Base-by-base conservation (phyloP, 2,329 filamentous ascomycete species). In the Pseudogymnoascus pannorum region DNA sequence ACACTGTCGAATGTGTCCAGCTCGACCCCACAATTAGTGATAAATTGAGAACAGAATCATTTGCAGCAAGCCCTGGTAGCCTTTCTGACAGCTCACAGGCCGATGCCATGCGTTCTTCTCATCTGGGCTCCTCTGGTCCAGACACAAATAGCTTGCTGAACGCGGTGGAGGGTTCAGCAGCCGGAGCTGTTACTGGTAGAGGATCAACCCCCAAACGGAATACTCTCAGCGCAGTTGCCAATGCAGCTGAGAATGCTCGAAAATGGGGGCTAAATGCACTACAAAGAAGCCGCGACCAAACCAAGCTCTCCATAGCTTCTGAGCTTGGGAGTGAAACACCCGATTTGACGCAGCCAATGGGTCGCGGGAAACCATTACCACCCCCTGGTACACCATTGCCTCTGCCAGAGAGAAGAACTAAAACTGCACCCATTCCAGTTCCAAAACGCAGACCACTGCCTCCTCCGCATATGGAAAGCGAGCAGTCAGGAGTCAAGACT, bases 341-440 rank as follows among this genome's bases (percentile, higher is more conserved):
- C 62, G 69, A 24, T 64, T 67, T 14, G 71, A 74, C 65, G 42
- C 83, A 90, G 67, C 91, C 91, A 1, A 91, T 95, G 77, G 92
- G 92, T 1, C 83, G 91, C 38, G 91, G 91, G 0, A 87, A 88
- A 67, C 91, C 91, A 1, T 77, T 96, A 16, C 91, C 91, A 54
- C 91, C 91, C 7, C 89, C 88, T 2, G 92, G 91, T 2, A 86
- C 82, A 48, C 91, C 92, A 3, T 79, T 96, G 1, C 91, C 92
- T 1, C 83, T 79, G 42, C 87, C 87, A 1, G 83, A 86, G 35
- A 82, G 79, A 60, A 81, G 78, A 62, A 80, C 83, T 5, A 84
- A 82, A 69, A 81, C 82, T 48, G 81, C 80, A 57, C 77, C 81
- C 14, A 81, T 79, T 62, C 78, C 78, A 26, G 78, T 86, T 1